These are phyloP conservation scores for Hanseniaspora gamundiae DNA, from an alignment of 1,139 yeast species.

Conservation along the genomic window DNA sequence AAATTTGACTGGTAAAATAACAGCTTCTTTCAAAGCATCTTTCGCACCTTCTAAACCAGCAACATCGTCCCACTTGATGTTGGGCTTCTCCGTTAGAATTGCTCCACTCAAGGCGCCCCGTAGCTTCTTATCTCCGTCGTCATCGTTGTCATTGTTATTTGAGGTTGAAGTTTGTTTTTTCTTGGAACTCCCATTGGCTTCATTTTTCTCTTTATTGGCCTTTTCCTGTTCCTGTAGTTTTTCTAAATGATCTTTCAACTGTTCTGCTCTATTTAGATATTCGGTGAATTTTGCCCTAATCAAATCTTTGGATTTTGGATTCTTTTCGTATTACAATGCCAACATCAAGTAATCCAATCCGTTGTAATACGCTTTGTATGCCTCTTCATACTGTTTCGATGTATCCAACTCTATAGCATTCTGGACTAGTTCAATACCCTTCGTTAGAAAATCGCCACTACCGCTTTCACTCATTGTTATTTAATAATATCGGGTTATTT, in stretches of 20 bases:
- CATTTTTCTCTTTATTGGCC: conserved; percentile 16
- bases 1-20: conserved; percentile 83
- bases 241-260: conserved; percentile 79
- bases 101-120: conserved; percentile 91
- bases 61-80: conserved; percentile 89
- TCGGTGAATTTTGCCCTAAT: conserved; percentile 85
- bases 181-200: conserved; percentile 8
- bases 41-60: conserved; percentile 95
- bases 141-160: conserved; percentile 41
- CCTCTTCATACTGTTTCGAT: conserved; percentile 84
- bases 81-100: conserved; percentile 82
- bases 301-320: conserved; percentile 75
- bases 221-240: conserved; percentile 33
- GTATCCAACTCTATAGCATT: conserved; percentile 93
- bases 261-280: conserved; percentile 87
- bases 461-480: conserved; percentile 28
- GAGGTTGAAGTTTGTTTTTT: conserved; percentile 10
- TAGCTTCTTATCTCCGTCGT: conserved; percentile 74
- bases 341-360: conserved; percentile 93
- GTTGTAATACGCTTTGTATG: conserved; percentile 82
- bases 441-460: conserved; percentile 73
- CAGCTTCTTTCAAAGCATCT: conserved; percentile 95
- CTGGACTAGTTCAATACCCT: conserved; percentile 88
- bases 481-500: too few relatives aligned
- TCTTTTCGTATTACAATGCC: conserved; percentile 92